phyloP scores from a whole-genome alignment of 179 eudicot species.

The Heliamphora pulchella region DNA sequence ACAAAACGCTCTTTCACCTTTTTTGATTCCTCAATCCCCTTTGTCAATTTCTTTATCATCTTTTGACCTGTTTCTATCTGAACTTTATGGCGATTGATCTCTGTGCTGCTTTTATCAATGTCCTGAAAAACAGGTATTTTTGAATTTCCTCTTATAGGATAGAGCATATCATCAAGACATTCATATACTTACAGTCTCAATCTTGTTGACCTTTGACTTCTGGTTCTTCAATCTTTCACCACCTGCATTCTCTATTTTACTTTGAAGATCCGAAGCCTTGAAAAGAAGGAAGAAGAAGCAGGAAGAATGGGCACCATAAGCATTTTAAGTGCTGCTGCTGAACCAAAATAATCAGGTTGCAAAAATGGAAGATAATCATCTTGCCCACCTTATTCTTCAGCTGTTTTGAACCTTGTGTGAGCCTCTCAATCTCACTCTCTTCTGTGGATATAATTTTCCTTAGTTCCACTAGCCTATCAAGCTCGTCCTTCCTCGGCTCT shows the following conservation, averaged over 20 bases:
- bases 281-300: not conserved
- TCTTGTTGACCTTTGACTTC: slow-evolving; percentile 64
- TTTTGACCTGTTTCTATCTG: slow-evolving; percentile 86
- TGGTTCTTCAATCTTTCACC: slow-evolving; percentile 79
- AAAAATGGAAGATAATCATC: not conserved
- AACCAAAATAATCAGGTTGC: not conserved
- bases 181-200: slow-evolving; percentile 69
- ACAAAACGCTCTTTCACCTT: slow-evolving; percentile 63
- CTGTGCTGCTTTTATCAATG: slow-evolving; percentile 76
- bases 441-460: slow-evolving; percentile 45
- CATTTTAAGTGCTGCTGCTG: not conserved
- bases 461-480: slow-evolving; percentile 53
- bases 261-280: slow-evolving; percentile 78
- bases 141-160: not conserved
- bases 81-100: slow-evolving; percentile 86
- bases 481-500: slow-evolving; percentile 62
- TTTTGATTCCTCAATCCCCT: slow-evolving; percentile 79
- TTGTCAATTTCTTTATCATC: slow-evolving; percentile 63
- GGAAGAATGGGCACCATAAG: not conserved
- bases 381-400: slow-evolving; percentile 71
- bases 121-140: slow-evolving; percentile 38
- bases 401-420: slow-evolving; percentile 59
- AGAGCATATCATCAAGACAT: not conserved
- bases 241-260: slow-evolving; percentile 92
- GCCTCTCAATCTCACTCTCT: slow-evolving; percentile 64